Evolutionary conservation across 2,329 filamentous ascomycete genomes (phyloP).

Genomic region (Fusarium sublunatum): DNA sequence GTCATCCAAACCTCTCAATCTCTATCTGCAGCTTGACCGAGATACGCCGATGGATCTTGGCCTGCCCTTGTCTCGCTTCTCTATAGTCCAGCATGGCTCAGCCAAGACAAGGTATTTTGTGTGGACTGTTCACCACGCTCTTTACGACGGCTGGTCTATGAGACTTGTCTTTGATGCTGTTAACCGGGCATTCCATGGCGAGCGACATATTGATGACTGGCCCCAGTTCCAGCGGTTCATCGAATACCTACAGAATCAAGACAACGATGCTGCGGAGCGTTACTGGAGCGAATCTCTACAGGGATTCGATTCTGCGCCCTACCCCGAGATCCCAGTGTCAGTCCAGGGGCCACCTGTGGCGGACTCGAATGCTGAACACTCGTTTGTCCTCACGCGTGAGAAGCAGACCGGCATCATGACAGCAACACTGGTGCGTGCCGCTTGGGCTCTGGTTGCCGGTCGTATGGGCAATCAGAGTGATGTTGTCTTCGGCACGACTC

Average conservation of each 20-base stretch:
- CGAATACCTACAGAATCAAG: constrained; percentile 30
- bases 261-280: constrained; percentile 37
- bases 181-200: background rate
- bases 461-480: constrained; percentile 55
- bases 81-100: too few relatives aligned
- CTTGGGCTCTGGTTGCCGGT: constrained; percentile 61
- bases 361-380: constrained; percentile 54
- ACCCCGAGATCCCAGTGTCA: background rate
- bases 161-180: background rate
- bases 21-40: background rate
- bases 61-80: too few relatives aligned
- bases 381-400: background rate
- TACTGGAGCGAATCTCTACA: background rate
- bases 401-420: background rate
- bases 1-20: background rate
- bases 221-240: background rate
- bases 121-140: constrained; percentile 38
- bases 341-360: constrained; percentile 36
- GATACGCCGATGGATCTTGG: background rate
- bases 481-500: constrained; percentile 56
- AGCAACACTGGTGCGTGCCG: constrained; percentile 49
- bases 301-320: background rate
- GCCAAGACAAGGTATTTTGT: constrained; percentile 1
- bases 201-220: too few relatives aligned
- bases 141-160: constrained; percentile 43